phyloP scores from a whole-genome alignment of 202 grass and related monocot species.

The Bolboschoenoplectus hybrid region DNA sequence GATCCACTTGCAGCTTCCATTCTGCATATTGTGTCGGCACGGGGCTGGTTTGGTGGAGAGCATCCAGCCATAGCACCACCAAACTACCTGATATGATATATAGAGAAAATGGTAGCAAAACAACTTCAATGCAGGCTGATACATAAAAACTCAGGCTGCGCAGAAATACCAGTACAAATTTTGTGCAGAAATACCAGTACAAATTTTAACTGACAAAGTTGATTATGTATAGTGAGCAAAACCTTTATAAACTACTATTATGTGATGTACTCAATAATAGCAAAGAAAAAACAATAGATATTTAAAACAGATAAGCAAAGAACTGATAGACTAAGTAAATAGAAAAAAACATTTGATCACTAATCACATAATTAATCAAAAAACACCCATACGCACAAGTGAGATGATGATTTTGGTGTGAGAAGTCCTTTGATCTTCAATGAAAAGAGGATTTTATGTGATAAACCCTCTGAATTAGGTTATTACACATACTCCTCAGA shows the following conservation, averaged over 20 bases:
- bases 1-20: conserved; percentile 27
- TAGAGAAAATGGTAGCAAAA: background rate
- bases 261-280: background rate
- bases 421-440: background rate
- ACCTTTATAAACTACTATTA: background rate
- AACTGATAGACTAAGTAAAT: background rate
- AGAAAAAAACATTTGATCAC: background rate
- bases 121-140: background rate
- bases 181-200: background rate
- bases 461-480: background rate
- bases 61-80: conserved; percentile 14
- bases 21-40: conserved; percentile 21
- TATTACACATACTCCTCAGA: background rate
- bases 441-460: background rate
- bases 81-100: background rate
- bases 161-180: background rate
- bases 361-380: background rate
- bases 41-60: conserved; percentile 21
- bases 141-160: background rate
- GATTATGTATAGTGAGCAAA: background rate
- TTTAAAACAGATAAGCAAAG: background rate
- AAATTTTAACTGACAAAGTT: background rate
- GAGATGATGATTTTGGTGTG: background rate
- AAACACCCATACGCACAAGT: background rate
- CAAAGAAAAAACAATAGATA: background rate